Percentiles rank a stretch among this genome's conserved stretches.
Evolutionary conservation across 352 stramenopile species (phyloP).

Genomic region (Plasmopara viticola): DNA sequence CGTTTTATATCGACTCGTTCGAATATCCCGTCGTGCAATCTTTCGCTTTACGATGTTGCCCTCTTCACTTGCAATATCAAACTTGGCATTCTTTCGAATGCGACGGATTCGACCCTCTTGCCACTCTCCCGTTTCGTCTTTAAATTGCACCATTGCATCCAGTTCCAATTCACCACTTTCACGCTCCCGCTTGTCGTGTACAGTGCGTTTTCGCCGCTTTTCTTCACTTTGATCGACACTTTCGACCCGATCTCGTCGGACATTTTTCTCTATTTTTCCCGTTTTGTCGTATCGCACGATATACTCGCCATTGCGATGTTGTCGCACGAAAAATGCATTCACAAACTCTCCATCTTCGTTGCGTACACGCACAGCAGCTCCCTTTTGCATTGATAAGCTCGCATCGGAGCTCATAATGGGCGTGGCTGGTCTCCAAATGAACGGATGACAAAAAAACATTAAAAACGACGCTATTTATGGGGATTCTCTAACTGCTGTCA

Average conservation of each 20-base stretch:
- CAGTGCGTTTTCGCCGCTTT: slow-evolving; percentile 10
- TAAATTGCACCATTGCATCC: slow-evolving; percentile 32
- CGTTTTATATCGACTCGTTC: too few relatives aligned
- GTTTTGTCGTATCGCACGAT: slow-evolving; percentile 30
- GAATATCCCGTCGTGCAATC: not conserved
- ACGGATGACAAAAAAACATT: not conserved
- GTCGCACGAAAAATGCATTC: slow-evolving; percentile 25
- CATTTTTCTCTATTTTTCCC: slow-evolving; percentile 33
- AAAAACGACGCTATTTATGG: too few relatives aligned
- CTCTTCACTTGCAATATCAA: slow-evolving; percentile 36
- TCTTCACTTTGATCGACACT: not conserved
- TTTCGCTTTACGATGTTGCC: not conserved
- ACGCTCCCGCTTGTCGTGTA: slow-evolving; percentile 4
- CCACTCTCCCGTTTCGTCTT: slow-evolving; percentile 34
- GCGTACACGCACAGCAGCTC: slow-evolving; percentile 10
- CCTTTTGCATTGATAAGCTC: slow-evolving; percentile 5
- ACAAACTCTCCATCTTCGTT: slow-evolving; percentile 14
- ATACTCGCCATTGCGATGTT: slow-evolving; percentile 33
- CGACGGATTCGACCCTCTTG: slow-evolving; percentile 23
- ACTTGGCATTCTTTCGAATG: slow-evolving; percentile 39
- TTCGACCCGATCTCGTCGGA: slow-evolving; percentile 19
- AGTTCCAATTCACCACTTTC: slow-evolving; percentile 8
- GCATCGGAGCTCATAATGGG: not conserved
- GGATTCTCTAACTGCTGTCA: too few relatives aligned
- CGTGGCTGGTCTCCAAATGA: not conserved